Conservation (phyloP, 2,329 filamentous ascomycete species). For the Cladosporium sphaerospermum region DNA sequence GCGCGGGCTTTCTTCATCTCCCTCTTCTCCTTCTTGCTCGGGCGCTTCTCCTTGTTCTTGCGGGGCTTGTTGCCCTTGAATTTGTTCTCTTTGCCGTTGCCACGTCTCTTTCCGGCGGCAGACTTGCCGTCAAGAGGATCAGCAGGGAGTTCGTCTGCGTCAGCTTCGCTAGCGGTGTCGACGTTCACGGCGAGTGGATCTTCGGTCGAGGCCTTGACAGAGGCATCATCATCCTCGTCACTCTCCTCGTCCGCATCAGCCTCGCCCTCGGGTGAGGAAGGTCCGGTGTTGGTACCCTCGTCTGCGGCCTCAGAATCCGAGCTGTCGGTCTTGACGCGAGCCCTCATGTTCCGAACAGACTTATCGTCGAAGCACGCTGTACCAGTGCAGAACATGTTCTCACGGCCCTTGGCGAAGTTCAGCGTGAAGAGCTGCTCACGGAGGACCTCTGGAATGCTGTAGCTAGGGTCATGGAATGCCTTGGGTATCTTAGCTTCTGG, state of each 20-base stretch:
- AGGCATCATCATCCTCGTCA: constrained; percentile 15
- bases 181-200: neutral
- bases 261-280: constrained; percentile 20
- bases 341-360: constrained; percentile 21
- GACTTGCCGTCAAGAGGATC: constrained; percentile 11
- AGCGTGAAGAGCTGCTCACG: constrained; percentile 69
- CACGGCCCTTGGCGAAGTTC: constrained; percentile 55
- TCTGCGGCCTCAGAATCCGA: constrained; percentile 23
- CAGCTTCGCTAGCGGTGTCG: constrained; percentile 8
- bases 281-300: constrained; percentile 17
- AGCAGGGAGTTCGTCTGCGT: constrained; percentile 15
- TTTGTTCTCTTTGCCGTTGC: constrained; percentile 18
- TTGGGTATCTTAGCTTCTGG: constrained; percentile 21
- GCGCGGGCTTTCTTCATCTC: constrained; percentile 2
- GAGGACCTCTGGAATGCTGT: constrained; percentile 52
- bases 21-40: constrained; percentile 15
- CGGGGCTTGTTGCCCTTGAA: constrained; percentile 12
- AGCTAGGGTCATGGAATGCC: constrained; percentile 25
- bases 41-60: constrained; percentile 12
- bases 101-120: constrained; percentile 1
- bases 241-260: constrained; percentile 20
- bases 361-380: constrained; percentile 27
- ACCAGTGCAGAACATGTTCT: constrained; percentile 53
- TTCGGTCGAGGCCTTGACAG: neutral
- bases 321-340: constrained; percentile 22